A percentile compares a stretch with the other conserved stretches of the same genome.
These are phyloP conservation scores for Botrytis paeoniae DNA, from an alignment of 2,329 filamentous ascomycete species.

Conservation along the genomic window DNA sequence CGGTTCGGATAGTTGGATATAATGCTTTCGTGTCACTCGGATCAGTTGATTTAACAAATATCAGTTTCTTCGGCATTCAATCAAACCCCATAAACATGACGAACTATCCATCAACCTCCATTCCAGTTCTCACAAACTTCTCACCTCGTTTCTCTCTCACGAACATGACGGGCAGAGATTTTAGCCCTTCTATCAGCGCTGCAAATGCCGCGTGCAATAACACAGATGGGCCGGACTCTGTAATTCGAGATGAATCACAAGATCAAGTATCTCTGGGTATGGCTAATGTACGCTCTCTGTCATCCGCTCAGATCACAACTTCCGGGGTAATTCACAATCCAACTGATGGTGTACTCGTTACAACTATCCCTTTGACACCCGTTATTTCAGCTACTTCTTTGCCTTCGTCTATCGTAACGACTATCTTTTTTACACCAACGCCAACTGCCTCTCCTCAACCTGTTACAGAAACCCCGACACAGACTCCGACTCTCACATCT, in stretches of 20 bases:
- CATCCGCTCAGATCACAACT: conserved; percentile 5
- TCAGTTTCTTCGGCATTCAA: conserved; percentile 20
- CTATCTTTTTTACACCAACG: neutral
- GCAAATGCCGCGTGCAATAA: conserved; percentile 3
- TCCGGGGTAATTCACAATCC: conserved; percentile 13
- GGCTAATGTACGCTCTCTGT: conserved; percentile 2
- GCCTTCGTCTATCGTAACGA: neutral
- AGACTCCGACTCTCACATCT: neutral
- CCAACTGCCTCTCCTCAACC: neutral
- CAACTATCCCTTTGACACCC: conserved; percentile 1
- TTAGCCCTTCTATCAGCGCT: conserved; percentile 8
- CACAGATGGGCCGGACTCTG: conserved; percentile 7
- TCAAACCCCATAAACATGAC: conserved; percentile 1
- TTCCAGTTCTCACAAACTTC: conserved; percentile 16
- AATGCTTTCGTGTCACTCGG: neutral
- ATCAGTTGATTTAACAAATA: neutral
- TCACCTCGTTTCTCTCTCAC: conserved; percentile 17
- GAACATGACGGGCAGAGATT: conserved; percentile 16
- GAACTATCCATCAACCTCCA: conserved; percentile 5
- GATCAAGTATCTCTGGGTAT: conserved; percentile 12
- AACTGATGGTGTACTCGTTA: neutral
- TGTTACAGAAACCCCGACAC: neutral
- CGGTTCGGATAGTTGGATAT: neutral
- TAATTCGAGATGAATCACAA: conserved; percentile 9
- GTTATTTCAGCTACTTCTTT: neutral